These are phyloP conservation scores for Sporopachydermia quercuum DNA, from an alignment of 805 yeast species.

Conservation along the genomic window DNA sequence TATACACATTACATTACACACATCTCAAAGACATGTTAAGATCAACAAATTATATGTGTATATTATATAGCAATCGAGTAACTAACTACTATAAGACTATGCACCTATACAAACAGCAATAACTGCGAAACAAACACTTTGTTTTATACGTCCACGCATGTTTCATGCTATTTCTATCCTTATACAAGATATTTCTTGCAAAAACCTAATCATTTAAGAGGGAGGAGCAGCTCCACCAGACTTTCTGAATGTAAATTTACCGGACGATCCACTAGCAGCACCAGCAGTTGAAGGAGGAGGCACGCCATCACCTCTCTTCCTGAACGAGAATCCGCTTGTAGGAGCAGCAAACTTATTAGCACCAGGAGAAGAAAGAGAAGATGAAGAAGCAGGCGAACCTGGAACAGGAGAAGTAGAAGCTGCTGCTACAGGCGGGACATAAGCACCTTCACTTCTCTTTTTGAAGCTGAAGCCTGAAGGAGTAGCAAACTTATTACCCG, in stretches of 20 bases:
- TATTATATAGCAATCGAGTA: too few species aligned
- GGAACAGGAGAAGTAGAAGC: slow-evolving; percentile 12
- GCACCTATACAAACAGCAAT: too few species aligned
- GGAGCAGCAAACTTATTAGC: slow-evolving; percentile 12
- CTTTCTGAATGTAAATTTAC: slow-evolving; percentile 1
- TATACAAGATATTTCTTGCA: too few species aligned
- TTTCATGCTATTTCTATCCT: too few species aligned
- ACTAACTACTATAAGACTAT: too few species aligned
- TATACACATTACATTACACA: too few species aligned
- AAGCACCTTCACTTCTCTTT: slow-evolving; percentile 3
- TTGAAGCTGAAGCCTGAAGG: background rate
- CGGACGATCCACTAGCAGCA: slow-evolving; percentile 16
- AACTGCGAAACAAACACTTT: too few species aligned
- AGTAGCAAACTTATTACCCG: background rate
- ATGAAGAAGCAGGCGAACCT: slow-evolving; percentile 6
- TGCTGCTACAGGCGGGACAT: slow-evolving; percentile 7
- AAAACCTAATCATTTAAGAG: too few species aligned
- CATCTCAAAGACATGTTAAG: too few species aligned
- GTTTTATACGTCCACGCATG: too few species aligned
- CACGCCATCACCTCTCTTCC: slow-evolving; percentile 11
- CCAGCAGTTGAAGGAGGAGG: slow-evolving; percentile 16
- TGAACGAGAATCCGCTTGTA: slow-evolving; percentile 13
- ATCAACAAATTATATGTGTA: too few species aligned
- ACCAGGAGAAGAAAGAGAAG: slow-evolving; percentile 12
- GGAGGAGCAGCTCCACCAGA: slow-evolving; percentile 8